Evolutionary conservation across 2,329 filamentous ascomycete species (phyloP), one percentile per base, ranked within the genome.

Genomic region (Teratosphaeria gauchensis): DNA sequence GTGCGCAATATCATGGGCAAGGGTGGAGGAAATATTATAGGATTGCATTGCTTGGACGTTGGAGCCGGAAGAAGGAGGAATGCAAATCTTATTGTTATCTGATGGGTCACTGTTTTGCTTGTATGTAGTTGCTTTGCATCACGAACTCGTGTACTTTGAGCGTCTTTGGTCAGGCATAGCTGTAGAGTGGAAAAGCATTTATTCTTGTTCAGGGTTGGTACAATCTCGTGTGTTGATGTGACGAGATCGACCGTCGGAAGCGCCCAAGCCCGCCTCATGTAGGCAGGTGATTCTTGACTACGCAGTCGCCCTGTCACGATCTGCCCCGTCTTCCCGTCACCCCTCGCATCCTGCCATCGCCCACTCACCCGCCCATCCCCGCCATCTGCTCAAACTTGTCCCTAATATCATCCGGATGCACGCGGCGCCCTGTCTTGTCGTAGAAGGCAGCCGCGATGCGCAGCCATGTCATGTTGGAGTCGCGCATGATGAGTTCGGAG

Each of bases 371-470:
- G 12, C 52, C 30, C 52, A 53, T 53, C 5, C 32, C 32, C 24
- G 32, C 52, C 59, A 72, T 62, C 46, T 59, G 59, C 58, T 68
- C 66, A 54, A 79, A 71, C 66, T 76, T 78, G 61, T 74, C 71
- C 63, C 72, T 69, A 35, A 79, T 72, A 24, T 76, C 72, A 3
- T 76, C 72, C 0, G 76, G 71, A 62, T 74, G 71, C 30, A 81
- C 63, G 3, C 71, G 68, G 48, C 77, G 71, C 1, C 79, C 79
- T 1, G 78, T 82, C 67, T 74, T 74, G 57, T 80, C 77, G 57
- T 71, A 75, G 70, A 82, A 82, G 28, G 71, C 69, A 56, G 74
- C 75, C 53, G 76, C 75, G 1, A 82, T 69, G 4, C 75, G 67
- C 14, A 76, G 61, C 79, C 79, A 82, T 51, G 75, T 74, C 62